Evolutionary conservation across 225 moss, liverwort and hornwort genomes (phyloP).

Genomic region (Bryoerythrophyllum caledonicum): DNA sequence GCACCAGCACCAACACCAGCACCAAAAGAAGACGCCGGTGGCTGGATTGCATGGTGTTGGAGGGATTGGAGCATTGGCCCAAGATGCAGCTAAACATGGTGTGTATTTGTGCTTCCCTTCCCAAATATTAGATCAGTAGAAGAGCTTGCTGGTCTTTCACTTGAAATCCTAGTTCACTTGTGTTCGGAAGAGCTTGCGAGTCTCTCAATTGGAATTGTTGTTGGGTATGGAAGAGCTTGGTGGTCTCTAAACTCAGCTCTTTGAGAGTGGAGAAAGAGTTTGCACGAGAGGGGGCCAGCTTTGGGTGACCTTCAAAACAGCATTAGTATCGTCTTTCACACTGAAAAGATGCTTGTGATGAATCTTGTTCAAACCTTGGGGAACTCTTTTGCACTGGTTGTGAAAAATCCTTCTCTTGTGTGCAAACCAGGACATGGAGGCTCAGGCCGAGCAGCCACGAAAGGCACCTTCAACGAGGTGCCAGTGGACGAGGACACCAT

Average conservation of each 20-base stretch:
- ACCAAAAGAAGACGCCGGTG: slow-evolving; percentile 32
- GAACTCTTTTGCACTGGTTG: background rate
- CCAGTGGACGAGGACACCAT: slow-evolving; percentile 40
- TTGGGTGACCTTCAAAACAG: too few species aligned
- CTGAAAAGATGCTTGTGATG: background rate
- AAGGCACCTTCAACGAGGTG: slow-evolving; percentile 20
- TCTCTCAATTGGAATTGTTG: too few species aligned
- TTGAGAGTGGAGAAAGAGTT: too few species aligned
- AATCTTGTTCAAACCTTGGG: too few species aligned
- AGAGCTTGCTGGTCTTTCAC: too few species aligned
- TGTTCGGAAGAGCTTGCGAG: too few species aligned
- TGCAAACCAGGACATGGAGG: slow-evolving; percentile 18
- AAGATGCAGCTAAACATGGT: slow-evolving; percentile 11
- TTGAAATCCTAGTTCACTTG: too few species aligned
- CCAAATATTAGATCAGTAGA: too few species aligned
- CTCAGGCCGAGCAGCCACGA: slow-evolving; percentile 1
- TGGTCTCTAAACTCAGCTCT: too few species aligned
- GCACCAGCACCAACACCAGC: background rate
- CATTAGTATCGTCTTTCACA: background rate
- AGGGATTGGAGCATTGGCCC: slow-evolving; percentile 13
- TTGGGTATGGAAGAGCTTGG: too few species aligned
- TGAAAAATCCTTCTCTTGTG: background rate
- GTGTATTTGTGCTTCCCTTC: background rate
- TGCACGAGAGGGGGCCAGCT: too few species aligned
- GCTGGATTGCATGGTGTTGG: slow-evolving; percentile 40